Evolutionary conservation across 2,329 filamentous ascomycete genomes (phyloP).

Genomic region (Nigrospora sphaerica): DNA sequence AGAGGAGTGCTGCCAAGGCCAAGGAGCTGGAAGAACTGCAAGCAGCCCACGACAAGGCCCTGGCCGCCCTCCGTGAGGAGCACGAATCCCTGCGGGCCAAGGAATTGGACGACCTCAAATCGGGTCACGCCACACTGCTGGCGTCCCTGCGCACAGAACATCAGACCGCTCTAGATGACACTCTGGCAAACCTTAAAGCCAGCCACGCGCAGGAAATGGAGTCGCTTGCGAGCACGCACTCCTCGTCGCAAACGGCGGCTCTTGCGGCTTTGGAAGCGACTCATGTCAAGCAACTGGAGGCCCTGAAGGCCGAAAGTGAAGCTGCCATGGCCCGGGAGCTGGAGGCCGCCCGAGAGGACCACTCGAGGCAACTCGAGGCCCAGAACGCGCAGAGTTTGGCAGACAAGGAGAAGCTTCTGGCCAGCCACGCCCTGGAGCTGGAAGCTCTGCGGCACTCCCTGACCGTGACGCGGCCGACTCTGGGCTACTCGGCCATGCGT

Average conservation of each 20-base stretch:
- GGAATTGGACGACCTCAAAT: slow-evolving; percentile 14
- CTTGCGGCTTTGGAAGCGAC: slow-evolving; percentile 13
- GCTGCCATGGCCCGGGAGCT: slow-evolving; percentile 12
- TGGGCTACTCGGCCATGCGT: slow-evolving; percentile 37
- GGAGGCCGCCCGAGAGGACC: slow-evolving; percentile 10
- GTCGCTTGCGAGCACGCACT: slow-evolving; percentile 12
- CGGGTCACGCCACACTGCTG: slow-evolving; percentile 11
- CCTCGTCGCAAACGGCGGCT: slow-evolving; percentile 11
- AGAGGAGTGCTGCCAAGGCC: slow-evolving; percentile 9
- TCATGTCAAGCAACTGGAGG: slow-evolving; percentile 13
- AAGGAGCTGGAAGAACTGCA: slow-evolving; percentile 9
- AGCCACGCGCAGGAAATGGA: slow-evolving; percentile 15
- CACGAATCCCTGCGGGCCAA: slow-evolving; percentile 8
- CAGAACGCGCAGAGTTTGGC: slow-evolving; percentile 11
- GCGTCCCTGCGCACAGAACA: slow-evolving; percentile 12
- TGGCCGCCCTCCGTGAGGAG: slow-evolving; percentile 13
- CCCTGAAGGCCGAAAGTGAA: slow-evolving; percentile 13
- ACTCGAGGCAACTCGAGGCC: slow-evolving; percentile 13
- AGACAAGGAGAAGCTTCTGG: slow-evolving; percentile 18
- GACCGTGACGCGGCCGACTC: slow-evolving; percentile 14
- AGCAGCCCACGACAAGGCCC: slow-evolving; percentile 8
- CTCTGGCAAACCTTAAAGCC: slow-evolving; percentile 6
- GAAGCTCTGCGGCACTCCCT: slow-evolving; percentile 19
- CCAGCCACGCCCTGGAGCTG: slow-evolving; percentile 18
- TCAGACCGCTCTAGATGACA: slow-evolving; percentile 3